A percentile compares a stretch with the other conserved stretches of the same genome.
Evolutionary conservation across 2,329 filamentous ascomycete species (phyloP).

Genomic region (Fusarium phyllophilum): DNA sequence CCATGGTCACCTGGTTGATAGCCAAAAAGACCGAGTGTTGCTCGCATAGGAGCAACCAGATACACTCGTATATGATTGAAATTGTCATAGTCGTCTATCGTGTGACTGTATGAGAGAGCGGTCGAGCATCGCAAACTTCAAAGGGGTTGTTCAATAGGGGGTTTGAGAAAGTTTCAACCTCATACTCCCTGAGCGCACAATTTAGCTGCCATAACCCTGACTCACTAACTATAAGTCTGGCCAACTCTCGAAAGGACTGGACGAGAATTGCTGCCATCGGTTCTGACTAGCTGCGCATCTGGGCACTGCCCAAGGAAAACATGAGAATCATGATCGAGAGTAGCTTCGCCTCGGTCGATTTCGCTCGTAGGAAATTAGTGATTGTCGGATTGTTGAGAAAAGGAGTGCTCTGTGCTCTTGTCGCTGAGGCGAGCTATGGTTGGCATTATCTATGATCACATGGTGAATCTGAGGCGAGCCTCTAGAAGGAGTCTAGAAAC

Average conservation of each 20-base stretch:
- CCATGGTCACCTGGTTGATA: neutral
- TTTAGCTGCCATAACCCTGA: neutral
- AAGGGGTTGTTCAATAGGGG: neutral
- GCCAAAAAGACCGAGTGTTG: neutral
- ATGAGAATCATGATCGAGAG: neutral
- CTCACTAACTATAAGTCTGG: neutral
- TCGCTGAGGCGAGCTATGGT: neutral
- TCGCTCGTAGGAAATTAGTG: neutral
- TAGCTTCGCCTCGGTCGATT: neutral
- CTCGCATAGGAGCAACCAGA: neutral
- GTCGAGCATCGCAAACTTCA: neutral
- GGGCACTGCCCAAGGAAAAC: neutral
- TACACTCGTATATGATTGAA: conserved; percentile 8
- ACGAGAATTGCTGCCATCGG: neutral
- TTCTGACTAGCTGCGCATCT: neutral
- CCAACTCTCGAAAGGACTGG: neutral
- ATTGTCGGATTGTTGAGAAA: neutral
- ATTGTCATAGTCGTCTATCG: neutral
- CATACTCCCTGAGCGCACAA: neutral
- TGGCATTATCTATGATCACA: neutral
- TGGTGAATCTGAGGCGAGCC: neutral
- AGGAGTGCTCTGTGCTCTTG: neutral
- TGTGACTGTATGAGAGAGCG: neutral
- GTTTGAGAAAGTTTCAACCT: conserved; percentile 7
- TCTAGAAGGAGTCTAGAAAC: neutral